These are phyloP conservation scores for Acer campestre DNA, from an alignment of 345 rosid species.

Conservation along the genomic window DNA sequence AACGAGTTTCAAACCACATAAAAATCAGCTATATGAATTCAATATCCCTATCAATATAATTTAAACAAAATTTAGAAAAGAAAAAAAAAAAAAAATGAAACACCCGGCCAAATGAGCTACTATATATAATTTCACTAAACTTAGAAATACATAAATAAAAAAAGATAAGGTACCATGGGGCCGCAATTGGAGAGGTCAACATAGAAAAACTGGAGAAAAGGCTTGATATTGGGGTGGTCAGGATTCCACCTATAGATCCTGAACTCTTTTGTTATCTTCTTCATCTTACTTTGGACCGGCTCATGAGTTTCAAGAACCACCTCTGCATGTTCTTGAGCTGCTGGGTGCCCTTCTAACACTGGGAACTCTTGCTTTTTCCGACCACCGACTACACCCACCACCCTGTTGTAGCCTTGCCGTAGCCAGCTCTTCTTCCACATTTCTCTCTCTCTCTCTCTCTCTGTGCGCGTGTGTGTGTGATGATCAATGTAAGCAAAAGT, in stretches of 20 bases:
- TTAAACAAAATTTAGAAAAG: too few species aligned
- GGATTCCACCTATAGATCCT: slow-evolving; percentile 67
- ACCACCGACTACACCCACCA: slow-evolving; percentile 11
- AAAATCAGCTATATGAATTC: too few species aligned
- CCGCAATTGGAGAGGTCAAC: slow-evolving; percentile 63
- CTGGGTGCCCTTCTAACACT: slow-evolving; percentile 48
- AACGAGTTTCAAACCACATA: too few species aligned
- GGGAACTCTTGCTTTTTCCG: slow-evolving; percentile 37
- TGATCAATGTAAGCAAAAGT: too few species aligned
- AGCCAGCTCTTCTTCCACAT: slow-evolving; percentile 32
- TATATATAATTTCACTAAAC: not conserved
- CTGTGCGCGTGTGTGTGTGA: not conserved
- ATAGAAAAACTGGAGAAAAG: slow-evolving; percentile 58
- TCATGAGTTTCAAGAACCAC: slow-evolving; percentile 36
- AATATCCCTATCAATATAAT: too few species aligned
- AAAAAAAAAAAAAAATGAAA: not conserved
- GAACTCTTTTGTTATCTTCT: slow-evolving; percentile 55
- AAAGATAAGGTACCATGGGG: slow-evolving; percentile 40
- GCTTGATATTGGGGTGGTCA: slow-evolving; percentile 49
- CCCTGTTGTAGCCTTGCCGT: slow-evolving; percentile 27
- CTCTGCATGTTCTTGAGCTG: slow-evolving; percentile 48
- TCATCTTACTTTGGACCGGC: slow-evolving; percentile 18
- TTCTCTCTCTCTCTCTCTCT: slow-evolving; percentile 18
- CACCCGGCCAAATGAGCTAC: not conserved
- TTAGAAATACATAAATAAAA: not conserved